These are phyloP conservation scores for Phytophthora foliorum DNA, from an alignment of 352 stramenopile genomes.

Conservation along the genomic window DNA sequence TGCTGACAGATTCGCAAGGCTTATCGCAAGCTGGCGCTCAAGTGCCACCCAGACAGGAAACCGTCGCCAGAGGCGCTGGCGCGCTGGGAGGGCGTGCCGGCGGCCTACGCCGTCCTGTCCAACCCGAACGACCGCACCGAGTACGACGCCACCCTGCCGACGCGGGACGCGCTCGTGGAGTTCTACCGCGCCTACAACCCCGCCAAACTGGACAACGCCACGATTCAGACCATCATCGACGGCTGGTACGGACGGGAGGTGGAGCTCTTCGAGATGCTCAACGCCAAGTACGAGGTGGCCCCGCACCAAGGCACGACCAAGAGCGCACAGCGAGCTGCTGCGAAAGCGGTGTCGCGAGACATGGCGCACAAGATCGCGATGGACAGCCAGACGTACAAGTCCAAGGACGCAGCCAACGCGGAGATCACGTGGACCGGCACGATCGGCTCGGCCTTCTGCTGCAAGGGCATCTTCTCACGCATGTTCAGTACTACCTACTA, in stretches of 20 bases:
- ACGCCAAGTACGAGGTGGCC: conserved; percentile 87
- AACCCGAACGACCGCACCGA: conserved; percentile 82
- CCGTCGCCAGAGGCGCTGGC: conserved; percentile 69
- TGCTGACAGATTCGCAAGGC: conserved; percentile 91
- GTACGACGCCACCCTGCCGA: conserved; percentile 83
- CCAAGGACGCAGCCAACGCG: conserved; percentile 62
- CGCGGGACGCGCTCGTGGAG: conserved; percentile 78
- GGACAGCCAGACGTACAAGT: conserved; percentile 65
- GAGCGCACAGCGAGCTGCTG: conserved; percentile 45
- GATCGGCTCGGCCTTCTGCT: conserved; percentile 76
- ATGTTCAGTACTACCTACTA: conserved; percentile 82
- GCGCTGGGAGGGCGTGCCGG: conserved; percentile 80
- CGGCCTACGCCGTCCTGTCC: conserved; percentile 80
- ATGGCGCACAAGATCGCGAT: conserved; percentile 65
- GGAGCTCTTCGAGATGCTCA: conserved; percentile 90
- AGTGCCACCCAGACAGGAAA: conserved; percentile 95
- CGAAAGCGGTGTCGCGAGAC: conserved; percentile 57
- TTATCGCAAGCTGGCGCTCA: conserved; percentile 89
- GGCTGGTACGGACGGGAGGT: conserved; percentile 87
- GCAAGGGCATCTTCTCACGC: conserved; percentile 63
- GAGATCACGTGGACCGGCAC: conserved; percentile 66
- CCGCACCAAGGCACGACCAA: conserved; percentile 79
- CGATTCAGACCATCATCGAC: conserved; percentile 89
- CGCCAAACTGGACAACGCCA: conserved; percentile 85
- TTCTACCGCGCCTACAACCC: conserved; percentile 90